A percentile compares a stretch with the other conserved stretches of the same genome.
Evolutionary conservation across 2,329 filamentous ascomycete species (phyloP).

Genomic region (Pestalotiopsis fici): DNA sequence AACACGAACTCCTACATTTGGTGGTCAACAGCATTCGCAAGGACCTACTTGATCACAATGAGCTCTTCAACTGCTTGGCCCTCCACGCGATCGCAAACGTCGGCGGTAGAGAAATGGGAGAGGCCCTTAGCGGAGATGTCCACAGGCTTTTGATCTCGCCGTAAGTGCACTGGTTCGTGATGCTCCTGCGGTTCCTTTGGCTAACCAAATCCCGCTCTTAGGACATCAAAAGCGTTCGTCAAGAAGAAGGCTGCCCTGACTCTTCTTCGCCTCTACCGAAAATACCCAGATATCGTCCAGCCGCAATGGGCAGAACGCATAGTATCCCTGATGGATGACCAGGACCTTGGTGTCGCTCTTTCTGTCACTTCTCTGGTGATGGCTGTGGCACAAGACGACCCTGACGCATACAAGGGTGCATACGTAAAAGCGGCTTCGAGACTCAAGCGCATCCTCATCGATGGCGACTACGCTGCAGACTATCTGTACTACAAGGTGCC

Average conservation of each 20-base stretch:
- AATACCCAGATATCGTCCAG: constrained; percentile 90
- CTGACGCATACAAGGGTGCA: constrained; percentile 91
- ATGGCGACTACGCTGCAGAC: constrained; percentile 84
- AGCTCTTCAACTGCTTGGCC: constrained; percentile 95
- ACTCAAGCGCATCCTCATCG: constrained; percentile 86
- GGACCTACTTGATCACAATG: constrained; percentile 90
- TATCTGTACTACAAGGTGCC: constrained; percentile 99
- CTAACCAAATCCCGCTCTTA: constrained; percentile 17
- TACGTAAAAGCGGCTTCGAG: constrained; percentile 92
- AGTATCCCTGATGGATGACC: constrained; percentile 97
- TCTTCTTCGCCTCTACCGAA: constrained; percentile 88
- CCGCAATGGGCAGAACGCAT: constrained; percentile 97
- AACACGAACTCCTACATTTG: constrained; percentile 92
- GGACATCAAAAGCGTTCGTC: constrained; percentile 88
- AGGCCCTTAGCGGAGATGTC: constrained; percentile 88
- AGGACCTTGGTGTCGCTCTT: constrained; percentile 88
- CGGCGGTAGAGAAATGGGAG: constrained; percentile 94
- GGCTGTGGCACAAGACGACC: constrained; percentile 88
- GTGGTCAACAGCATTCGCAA: constrained; percentile 99
- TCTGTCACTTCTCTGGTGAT: constrained; percentile 96
- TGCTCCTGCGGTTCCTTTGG: neutral
- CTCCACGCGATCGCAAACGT: constrained; percentile 98
- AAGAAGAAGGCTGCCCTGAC: constrained; percentile 99
- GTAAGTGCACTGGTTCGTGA: constrained; percentile 50
- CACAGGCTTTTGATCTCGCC: constrained; percentile 93